Percentiles rank a stretch among this genome's conserved stretches.
Evolutionary conservation across 306 rosid species (phyloP).

Genomic region (Cajanus cajan): DNA sequence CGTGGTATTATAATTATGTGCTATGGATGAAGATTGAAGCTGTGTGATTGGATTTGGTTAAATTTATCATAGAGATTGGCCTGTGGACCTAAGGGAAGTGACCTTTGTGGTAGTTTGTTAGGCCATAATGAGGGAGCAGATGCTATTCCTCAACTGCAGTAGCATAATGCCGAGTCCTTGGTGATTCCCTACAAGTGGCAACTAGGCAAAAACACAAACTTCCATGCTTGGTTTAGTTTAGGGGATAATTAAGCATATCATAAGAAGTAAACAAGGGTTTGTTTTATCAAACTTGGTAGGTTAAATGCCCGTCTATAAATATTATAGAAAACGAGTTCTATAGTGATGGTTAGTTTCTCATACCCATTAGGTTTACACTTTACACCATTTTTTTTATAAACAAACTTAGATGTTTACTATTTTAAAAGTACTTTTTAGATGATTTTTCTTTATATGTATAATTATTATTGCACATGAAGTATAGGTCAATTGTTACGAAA

Average conservation of each 20-base stretch:
- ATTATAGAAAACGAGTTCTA: neutral
- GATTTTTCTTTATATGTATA: neutral
- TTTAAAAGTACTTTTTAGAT: neutral
- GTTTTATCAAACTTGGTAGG: neutral
- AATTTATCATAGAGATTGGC: neutral
- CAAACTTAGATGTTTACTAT: neutral
- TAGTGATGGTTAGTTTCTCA: neutral
- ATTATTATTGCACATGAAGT: too few species aligned
- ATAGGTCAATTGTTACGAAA: too few species aligned
- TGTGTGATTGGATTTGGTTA: slow-evolving; percentile 24
- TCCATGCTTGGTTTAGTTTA: neutral
- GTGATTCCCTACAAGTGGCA: neutral
- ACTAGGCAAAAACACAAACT: neutral
- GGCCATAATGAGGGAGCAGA: slow-evolving; percentile 17
- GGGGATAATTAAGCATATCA: neutral
- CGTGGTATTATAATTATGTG: neutral
- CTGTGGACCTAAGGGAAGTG: slow-evolving; percentile 9
- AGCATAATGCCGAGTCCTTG: neutral
- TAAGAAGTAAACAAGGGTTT: neutral
- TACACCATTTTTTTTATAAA: neutral
- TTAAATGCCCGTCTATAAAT: neutral
- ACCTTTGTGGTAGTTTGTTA: slow-evolving; percentile 6
- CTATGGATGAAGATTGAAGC: neutral
- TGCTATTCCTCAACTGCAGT: neutral
- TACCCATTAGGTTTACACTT: neutral